Percentiles rank a stretch among this genome's conserved stretches.
These are phyloP conservation scores for Entophlyctis luteolus DNA, from an alignment of 192 early-diverging fungal genomes.

Conservation along the genomic window DNA sequence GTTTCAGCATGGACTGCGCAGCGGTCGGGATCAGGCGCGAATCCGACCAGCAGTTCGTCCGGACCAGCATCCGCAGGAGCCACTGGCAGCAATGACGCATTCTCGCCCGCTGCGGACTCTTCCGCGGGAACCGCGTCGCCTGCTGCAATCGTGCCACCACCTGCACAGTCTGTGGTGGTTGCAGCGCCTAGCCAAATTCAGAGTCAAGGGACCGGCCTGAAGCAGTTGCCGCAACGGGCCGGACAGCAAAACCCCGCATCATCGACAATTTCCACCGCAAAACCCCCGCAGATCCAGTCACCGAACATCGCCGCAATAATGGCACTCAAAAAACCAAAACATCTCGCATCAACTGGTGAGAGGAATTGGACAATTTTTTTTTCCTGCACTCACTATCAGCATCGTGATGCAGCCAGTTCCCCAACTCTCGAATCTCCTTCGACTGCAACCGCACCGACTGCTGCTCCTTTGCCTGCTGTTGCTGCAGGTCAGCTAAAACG, in stretches of 20 bases:
- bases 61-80: background rate
- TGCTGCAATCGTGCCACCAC: background rate
- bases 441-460: background rate
- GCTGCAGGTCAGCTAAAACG: no score
- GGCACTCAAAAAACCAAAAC: background rate
- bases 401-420: background rate
- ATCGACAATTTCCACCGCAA: background rate
- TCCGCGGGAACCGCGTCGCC: background rate
- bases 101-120: background rate
- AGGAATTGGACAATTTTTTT: background rate
- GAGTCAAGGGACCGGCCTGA: background rate
- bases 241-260: background rate
- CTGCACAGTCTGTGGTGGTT: background rate
- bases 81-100: background rate
- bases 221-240: background rate
- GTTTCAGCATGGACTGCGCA: background rate
- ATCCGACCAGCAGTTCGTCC: background rate
- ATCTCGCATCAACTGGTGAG: background rate
- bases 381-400: background rate
- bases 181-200: background rate
- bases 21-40: no score
- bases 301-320: background rate
- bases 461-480: background rate
- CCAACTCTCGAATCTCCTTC: background rate
- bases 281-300: background rate